These are phyloP conservation scores for Martiniozyma abietophila DNA, from an alignment of 805 yeast genomes.

Conservation along the genomic window DNA sequence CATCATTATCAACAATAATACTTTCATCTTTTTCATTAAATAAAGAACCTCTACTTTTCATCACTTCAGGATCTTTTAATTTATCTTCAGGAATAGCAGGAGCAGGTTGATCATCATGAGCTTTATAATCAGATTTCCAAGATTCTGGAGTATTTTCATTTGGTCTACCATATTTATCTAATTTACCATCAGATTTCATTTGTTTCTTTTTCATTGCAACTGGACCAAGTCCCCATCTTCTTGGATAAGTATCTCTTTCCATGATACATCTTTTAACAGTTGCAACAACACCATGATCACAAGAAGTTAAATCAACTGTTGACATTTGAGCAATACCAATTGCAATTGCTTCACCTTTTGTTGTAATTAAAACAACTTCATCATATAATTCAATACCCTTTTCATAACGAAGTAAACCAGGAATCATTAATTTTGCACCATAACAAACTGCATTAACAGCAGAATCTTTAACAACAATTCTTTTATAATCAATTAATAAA, in stretches of 20 bases:
- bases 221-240: conserved; percentile 99
- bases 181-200: conserved; percentile 92
- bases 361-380: conserved; percentile 95
- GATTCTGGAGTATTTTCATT: conserved; percentile 90
- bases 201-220: conserved; percentile 98
- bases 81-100: conserved; percentile 51
- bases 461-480: conserved; percentile 84
- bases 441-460: conserved; percentile 98
- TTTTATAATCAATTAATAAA: conserved; percentile 87
- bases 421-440: conserved; percentile 98
- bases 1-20: conserved; percentile 13
- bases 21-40: conserved; percentile 24
- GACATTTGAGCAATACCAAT: conserved; percentile 98
- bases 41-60: conserved; percentile 39
- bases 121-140: conserved; percentile 83
- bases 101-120: conserved; percentile 54
- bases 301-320: conserved; percentile 88
- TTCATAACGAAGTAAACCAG: conserved; percentile 95
- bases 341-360: conserved; percentile 99
- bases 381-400: conserved; percentile 95
- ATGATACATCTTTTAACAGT: conserved; percentile 98
- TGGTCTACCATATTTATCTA: conserved; percentile 89
- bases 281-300: conserved; percentile 98
- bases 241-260: conserved; percentile 99
- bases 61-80: conserved; percentile 30